These are phyloP conservation scores for Filosporella fistucella DNA, from an alignment of 495 filamentous ascomycete species.

Conservation along the genomic window DNA sequence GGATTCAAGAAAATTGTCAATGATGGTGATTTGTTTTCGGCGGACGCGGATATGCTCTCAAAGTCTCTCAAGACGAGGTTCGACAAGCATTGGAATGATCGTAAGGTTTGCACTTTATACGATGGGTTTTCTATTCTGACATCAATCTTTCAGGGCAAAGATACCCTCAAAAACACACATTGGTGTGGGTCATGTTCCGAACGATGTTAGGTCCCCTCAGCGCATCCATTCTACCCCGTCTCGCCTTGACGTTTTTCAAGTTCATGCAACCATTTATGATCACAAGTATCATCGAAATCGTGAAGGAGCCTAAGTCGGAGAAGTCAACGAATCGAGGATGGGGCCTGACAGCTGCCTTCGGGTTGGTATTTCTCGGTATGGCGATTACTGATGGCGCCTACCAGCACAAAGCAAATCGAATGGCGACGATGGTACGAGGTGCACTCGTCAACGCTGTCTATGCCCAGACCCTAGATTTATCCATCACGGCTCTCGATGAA, in stretches of 20 bases:
- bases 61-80: background rate
- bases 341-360: constrained; percentile 17
- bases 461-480: constrained; percentile 41
- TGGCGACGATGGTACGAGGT: constrained; percentile 51
- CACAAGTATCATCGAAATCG: constrained; percentile 19
- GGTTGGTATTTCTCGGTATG: constrained; percentile 37
- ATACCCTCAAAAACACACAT: constrained; percentile 14
- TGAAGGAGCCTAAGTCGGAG: constrained; percentile 30
- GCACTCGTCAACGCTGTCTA: constrained; percentile 51
- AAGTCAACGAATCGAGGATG: constrained; percentile 45
- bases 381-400: constrained; percentile 41
- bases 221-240: constrained; percentile 20
- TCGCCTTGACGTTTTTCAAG: constrained; percentile 19
- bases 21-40: constrained; percentile 27
- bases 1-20: constrained; percentile 28
- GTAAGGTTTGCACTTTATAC: constrained; percentile 17
- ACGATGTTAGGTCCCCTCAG: constrained; percentile 14
- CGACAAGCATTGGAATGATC: constrained; percentile 25
- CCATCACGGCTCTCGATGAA: constrained; percentile 36
- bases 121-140: too few relatives aligned
- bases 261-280: constrained; percentile 28
- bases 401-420: constrained; percentile 43
- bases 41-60: constrained; percentile 13
- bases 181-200: constrained; percentile 13
- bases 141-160: constrained; percentile 4